A percentile compares a stretch with the other conserved stretches of the same genome.
Evolutionary conservation across 177 flowering plant genomes (phyloP).

Genomic region (Vitis hybrid): DNA sequence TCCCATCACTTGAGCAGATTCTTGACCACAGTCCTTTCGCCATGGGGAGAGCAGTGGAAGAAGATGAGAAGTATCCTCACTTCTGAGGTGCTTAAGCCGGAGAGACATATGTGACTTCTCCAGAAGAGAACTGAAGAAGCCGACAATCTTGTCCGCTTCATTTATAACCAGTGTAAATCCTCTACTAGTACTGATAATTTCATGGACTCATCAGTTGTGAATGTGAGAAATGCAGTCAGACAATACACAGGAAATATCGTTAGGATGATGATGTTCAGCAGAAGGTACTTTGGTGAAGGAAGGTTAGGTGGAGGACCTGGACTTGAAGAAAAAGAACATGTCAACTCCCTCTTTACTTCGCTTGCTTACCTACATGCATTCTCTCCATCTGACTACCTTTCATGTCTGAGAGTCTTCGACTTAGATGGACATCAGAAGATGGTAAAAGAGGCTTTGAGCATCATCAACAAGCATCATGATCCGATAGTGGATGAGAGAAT

Average conservation of each 20-base stretch:
- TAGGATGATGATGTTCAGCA: constrained; percentile 40
- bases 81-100: constrained; percentile 13
- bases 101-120: constrained; percentile 19
- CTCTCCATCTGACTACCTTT: constrained; percentile 43
- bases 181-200: too few species aligned
- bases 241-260: constrained; percentile 27
- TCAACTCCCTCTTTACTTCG: constrained; percentile 25
- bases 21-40: constrained; percentile 15
- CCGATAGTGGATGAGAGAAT: constrained; percentile 39
- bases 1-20: constrained; percentile 25
- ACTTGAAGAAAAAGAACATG: constrained; percentile 38
- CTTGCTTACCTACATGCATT: constrained; percentile 36
- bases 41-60: constrained; percentile 36
- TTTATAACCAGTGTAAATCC: constrained; percentile 10
- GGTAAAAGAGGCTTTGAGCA: constrained; percentile 20
- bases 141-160: constrained; percentile 22
- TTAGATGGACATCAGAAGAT: constrained; percentile 42
- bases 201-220: background rate
- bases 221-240: constrained; percentile 21
- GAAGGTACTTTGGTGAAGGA: constrained; percentile 40
- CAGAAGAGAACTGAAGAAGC: constrained; percentile 32
- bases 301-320: constrained; percentile 45
- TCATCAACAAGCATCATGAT: constrained; percentile 30
- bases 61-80: constrained; percentile 35
- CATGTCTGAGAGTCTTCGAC: constrained; percentile 37